Percentiles rank a stretch among this genome's conserved stretches.
phyloP scores from a whole-genome alignment of 345 rosid species.

The Populus deltoides region DNA sequence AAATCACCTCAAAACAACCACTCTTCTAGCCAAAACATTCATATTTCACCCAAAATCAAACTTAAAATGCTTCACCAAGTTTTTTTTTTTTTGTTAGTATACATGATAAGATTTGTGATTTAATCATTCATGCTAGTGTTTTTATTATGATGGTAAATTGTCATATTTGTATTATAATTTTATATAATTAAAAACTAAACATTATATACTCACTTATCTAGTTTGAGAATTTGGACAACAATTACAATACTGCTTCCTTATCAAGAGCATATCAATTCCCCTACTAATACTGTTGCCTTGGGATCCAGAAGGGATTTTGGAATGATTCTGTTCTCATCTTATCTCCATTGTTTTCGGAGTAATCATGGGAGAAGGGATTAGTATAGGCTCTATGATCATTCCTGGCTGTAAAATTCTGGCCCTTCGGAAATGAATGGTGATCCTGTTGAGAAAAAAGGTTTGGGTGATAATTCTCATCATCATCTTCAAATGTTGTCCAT shows the following conservation, averaged over 20 bases:
- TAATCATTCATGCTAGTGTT: no score
- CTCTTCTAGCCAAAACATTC: no score
- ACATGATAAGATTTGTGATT: no score
- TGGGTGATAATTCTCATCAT: conserved; percentile 55
- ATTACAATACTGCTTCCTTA: not conserved
- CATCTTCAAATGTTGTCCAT: conserved; percentile 59
- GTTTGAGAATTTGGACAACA: no score
- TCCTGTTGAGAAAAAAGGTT: conserved; percentile 40
- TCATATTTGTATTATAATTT: no score
- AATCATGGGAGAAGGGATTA: conserved; percentile 23
- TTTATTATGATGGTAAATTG: no score
- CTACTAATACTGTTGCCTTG: conserved; percentile 4
- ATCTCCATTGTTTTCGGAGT: conserved; percentile 5
- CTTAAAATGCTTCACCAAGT: no score
- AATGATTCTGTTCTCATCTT: conserved; percentile 23
- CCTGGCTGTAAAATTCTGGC: not conserved
- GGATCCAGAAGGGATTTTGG: conserved; percentile 30
- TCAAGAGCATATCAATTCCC: not conserved
- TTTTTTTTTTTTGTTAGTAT: no score
- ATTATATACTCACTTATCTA: no score
- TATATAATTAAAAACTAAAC: no score
- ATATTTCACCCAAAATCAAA: no score
- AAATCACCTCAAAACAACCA: no score
- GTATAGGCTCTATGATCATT: not conserved
- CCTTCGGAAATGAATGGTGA: not conserved